Percentiles rank a stretch among this genome's conserved stretches.
phyloP scores from a whole-genome alignment of 2,329 filamentous ascomycete species.

The Aspergillus spinulosporus region DNA sequence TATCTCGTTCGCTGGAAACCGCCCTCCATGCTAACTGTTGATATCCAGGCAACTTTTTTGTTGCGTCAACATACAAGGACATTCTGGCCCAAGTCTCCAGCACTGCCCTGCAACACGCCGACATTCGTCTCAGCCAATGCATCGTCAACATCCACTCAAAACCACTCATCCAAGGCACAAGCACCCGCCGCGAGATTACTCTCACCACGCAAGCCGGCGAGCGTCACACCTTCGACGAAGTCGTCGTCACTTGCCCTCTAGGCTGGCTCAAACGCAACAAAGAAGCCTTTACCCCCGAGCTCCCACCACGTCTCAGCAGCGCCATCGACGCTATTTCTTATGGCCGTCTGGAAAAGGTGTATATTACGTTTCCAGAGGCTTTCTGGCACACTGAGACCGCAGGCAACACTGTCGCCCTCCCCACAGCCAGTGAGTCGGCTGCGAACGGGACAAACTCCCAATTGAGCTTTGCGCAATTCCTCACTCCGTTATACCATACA shows the following conservation, averaged over 20 bases:
- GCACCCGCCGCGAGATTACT: conserved; percentile 43
- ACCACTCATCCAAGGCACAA: conserved; percentile 14
- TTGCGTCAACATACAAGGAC: conserved; percentile 60
- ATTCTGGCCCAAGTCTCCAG: conserved; percentile 56
- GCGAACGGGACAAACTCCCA: not conserved
- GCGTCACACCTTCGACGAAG: conserved; percentile 49
- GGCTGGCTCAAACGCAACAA: conserved; percentile 56
- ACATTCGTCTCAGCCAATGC: conserved; percentile 50
- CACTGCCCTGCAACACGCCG: conserved; percentile 49
- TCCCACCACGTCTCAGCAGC: conserved; percentile 43
- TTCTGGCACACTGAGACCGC: conserved; percentile 65
- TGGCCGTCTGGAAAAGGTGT: conserved; percentile 50
- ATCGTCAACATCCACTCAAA: conserved; percentile 42
- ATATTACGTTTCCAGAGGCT: conserved; percentile 69
- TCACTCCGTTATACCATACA: conserved; percentile 66
- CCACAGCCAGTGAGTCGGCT: not conserved
- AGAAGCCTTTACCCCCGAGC: conserved; percentile 45
- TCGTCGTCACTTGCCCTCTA: conserved; percentile 54
- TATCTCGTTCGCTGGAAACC: too few relatives aligned
- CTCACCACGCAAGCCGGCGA: conserved; percentile 42
- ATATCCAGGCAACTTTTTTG: conserved; percentile 58
- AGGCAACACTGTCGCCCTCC: not conserved
- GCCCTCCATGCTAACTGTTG: not conserved
- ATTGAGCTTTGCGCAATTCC: conserved; percentile 74
- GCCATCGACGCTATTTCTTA: conserved; percentile 53